Conservation (phyloP, 163 green algal genomes). For the Trebouxia gelatinosa region DNA sequence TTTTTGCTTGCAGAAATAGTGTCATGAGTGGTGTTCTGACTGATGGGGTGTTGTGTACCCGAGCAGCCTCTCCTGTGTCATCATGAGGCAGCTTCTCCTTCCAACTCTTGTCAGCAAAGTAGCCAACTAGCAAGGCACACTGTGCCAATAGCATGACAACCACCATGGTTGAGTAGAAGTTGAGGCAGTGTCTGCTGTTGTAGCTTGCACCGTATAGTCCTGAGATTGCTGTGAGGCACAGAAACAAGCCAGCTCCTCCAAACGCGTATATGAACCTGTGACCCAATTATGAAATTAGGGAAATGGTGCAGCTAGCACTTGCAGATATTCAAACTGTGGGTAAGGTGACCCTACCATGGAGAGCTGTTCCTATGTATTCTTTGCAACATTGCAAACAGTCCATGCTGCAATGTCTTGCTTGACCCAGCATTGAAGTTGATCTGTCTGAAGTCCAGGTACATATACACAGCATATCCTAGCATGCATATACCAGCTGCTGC, state of each 20-base stretch:
- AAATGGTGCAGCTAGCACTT: not conserved
- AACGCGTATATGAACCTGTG: slow-evolving; percentile 46
- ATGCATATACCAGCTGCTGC: slow-evolving; percentile 29
- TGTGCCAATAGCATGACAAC: slow-evolving; percentile 41
- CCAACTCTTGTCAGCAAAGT: slow-evolving; percentile 40
- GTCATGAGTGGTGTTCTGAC: not conserved
- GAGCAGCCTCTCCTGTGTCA: slow-evolving; percentile 36
- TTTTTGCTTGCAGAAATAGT: not conserved
- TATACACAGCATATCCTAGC: slow-evolving; percentile 37
- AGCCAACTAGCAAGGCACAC: slow-evolving; percentile 28
- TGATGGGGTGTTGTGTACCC: not conserved
- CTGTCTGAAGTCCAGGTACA: slow-evolving; percentile 32
- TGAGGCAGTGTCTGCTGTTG: slow-evolving; percentile 32
- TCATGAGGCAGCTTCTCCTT: slow-evolving; percentile 39
- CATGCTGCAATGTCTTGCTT: not conserved
- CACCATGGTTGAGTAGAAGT: slow-evolving; percentile 38
- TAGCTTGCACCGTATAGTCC: slow-evolving; percentile 29
- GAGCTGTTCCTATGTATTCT: not conserved
- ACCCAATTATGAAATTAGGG: not conserved
- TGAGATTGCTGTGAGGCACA: slow-evolving; percentile 36
- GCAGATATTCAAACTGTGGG: not conserved
- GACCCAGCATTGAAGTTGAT: not conserved
- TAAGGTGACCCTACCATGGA: not conserved
- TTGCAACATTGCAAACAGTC: not conserved
- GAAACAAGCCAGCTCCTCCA: slow-evolving; percentile 34